Percentiles rank a stretch among this genome's conserved stretches.
phyloP scores from a whole-genome alignment of 2,329 filamentous ascomycete species.

The Aspergillus sojae region DNA sequence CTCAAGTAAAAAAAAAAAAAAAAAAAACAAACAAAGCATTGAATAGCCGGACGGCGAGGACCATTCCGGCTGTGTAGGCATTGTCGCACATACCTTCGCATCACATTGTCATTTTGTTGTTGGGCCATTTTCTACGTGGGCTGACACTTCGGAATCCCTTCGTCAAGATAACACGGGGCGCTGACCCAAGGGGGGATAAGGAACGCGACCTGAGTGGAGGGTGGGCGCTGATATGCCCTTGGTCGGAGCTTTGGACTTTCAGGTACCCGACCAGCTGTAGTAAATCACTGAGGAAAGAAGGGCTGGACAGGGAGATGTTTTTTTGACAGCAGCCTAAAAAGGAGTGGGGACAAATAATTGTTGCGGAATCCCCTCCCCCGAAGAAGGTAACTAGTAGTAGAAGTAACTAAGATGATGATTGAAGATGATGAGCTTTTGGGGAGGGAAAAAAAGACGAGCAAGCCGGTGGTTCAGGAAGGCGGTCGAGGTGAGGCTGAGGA shows the following conservation, averaged over 20 bases:
- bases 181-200: background rate
- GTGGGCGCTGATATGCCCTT: conserved; percentile 13
- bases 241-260: conserved; percentile 7
- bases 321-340: background rate
- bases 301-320: background rate
- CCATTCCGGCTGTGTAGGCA: background rate
- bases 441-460: background rate
- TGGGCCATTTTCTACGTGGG: conserved; percentile 38
- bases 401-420: background rate
- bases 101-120: conserved; percentile 46
- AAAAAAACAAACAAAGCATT: background rate
- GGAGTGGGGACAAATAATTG: background rate
- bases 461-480: conserved; percentile 26
- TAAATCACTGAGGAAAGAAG: background rate
- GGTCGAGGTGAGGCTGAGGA: conserved; percentile 33
- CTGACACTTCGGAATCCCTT: background rate
- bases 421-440: background rate
- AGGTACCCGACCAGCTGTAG: background rate
- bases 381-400: background rate
- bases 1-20: background rate
- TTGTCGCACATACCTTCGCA: conserved; percentile 58
- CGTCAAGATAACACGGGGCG: conserved; percentile 12
- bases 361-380: background rate
- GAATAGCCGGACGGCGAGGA: background rate
- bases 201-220: background rate